These are phyloP conservation scores for Suillus spraguei DNA, from an alignment of 768 basidiomycete species.

Conservation along the genomic window DNA sequence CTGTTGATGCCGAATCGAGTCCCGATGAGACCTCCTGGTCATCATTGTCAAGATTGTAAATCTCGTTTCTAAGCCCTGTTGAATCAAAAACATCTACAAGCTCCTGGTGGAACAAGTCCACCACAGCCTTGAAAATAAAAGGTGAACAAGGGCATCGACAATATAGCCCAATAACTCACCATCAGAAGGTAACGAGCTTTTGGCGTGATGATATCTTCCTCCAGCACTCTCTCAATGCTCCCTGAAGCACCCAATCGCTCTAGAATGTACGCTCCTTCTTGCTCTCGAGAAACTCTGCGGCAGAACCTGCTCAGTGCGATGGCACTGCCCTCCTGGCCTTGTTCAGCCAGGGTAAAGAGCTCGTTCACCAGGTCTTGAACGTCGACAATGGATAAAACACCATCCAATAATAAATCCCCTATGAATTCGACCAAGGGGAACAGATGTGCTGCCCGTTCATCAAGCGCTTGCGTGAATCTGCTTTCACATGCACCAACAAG, in stretches of 20 bases:
- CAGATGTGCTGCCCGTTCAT: slow-evolving; percentile 16
- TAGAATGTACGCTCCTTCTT: slow-evolving; percentile 24
- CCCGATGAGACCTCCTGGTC: neutral
- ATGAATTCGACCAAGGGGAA: slow-evolving; percentile 18
- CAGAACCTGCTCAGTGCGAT: slow-evolving; percentile 25
- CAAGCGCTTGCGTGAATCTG: slow-evolving; percentile 10
- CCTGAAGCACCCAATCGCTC: slow-evolving; percentile 17
- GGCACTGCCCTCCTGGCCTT: slow-evolving; percentile 16
- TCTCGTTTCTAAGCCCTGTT: slow-evolving; percentile 19
- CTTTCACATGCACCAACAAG: slow-evolving; percentile 19
- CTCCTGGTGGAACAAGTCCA: slow-evolving; percentile 21
- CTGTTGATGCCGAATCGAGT: neutral
- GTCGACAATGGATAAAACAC: slow-evolving; percentile 22
- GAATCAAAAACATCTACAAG: slow-evolving; percentile 29
- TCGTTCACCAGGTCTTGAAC: slow-evolving; percentile 21
- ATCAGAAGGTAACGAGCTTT: slow-evolving; percentile 27
- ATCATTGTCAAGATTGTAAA: slow-evolving; percentile 18
- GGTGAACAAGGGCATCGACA: neutral
- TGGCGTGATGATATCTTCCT: slow-evolving; percentile 21
- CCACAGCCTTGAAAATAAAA: slow-evolving; percentile 19
- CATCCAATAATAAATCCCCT: slow-evolving; percentile 26
- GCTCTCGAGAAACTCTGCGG: slow-evolving; percentile 18
- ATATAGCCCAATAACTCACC: slow-evolving; percentile 15
- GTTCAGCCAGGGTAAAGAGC: slow-evolving; percentile 17
- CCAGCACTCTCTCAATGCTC: slow-evolving; percentile 19